Base-by-base conservation (phyloP, 306 rosid species). In the Castanea crenata region DNA sequence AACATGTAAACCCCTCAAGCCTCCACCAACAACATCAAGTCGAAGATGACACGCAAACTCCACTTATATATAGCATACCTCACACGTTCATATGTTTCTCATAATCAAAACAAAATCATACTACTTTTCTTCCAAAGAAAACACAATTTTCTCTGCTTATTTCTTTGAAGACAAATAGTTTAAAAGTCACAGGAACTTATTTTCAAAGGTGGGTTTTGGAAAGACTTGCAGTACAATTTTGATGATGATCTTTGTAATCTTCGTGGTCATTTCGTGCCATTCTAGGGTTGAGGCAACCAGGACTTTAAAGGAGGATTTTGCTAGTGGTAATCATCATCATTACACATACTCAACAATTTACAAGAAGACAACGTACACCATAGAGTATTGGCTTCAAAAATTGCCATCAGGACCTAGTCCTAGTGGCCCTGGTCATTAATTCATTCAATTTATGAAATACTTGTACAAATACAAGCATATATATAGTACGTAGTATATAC, bases 361-460 rank as follows among this genome's bases (percentile, higher is more conserved):
- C 15, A 75, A 80, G 12, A 69, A 58, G 0, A 78, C 89, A 65
- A 89, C 73, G 77, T 68, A 46, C 46, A 72, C 56, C 29, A 46
- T 89, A 85, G 13, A 76, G 1, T 80, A 78, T 74, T 89, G 90
- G 92, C 65, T 89, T 13, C 86, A 81, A 51, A 79, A 86, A 21
- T 78, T 86, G 76, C 72, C 89, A 59, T 86, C 90, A 25, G 90
- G 92, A 54, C 90, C 92, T 57, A 89, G 92, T 71, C 89, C 86
- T 51, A 79, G 83, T 63, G 90, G 89, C 63, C 85, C 83, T 25
- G 92, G 92, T 49, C 92, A 89, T 73, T 84, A 79, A 12, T 35
- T 19, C 19, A 32, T 35, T 67, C 8, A 25, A 19, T 15, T 29
- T 20, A 5, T 29, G 41, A 63, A 29, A 29, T 18, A 21, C 44